Evolutionary conservation across 1,284 basidiomycete species (phyloP).

Genomic region (Ustilago sp.): DNA sequence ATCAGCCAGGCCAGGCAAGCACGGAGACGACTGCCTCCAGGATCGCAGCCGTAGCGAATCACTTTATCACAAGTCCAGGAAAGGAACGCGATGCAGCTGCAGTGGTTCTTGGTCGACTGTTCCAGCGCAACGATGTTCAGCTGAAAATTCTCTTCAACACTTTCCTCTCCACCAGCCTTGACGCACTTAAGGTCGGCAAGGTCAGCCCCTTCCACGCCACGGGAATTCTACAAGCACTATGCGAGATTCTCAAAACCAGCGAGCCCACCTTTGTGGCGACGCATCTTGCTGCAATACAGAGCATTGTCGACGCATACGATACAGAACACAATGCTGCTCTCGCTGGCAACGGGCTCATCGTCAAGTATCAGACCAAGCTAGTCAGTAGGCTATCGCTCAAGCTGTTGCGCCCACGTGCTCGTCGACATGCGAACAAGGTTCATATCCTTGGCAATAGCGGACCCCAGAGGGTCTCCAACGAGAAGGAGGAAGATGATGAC

Average conservation of each 20-base stretch:
- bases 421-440: conserved; percentile 28
- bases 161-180: conserved; percentile 21
- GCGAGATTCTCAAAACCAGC: conserved; percentile 78
- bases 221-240: conserved; percentile 80
- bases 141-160: conserved; percentile 12
- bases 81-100: conserved; percentile 83
- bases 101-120: conserved; percentile 79
- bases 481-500: conserved; percentile 47
- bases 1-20: conserved; percentile 72
- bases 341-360: conserved; percentile 47
- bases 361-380: conserved; percentile 65
- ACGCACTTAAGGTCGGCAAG: conserved; percentile 12
- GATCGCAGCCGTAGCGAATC: conserved; percentile 77
- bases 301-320: conserved; percentile 58
- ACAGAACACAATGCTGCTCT: conserved; percentile 66
- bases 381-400: conserved; percentile 60
- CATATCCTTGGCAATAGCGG: conserved; percentile 16
- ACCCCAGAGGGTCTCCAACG: background rate
- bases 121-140: conserved; percentile 74
- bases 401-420: conserved; percentile 46
- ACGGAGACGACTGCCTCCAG: conserved; percentile 71
- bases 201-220: conserved; percentile 71
- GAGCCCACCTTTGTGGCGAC: conserved; percentile 42
- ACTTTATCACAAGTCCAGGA: conserved; percentile 78
- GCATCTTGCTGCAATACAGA: conserved; percentile 38